phyloP scores from a whole-genome alignment of 2,329 filamentous ascomycete species.

The Cladosporium velox region DNA sequence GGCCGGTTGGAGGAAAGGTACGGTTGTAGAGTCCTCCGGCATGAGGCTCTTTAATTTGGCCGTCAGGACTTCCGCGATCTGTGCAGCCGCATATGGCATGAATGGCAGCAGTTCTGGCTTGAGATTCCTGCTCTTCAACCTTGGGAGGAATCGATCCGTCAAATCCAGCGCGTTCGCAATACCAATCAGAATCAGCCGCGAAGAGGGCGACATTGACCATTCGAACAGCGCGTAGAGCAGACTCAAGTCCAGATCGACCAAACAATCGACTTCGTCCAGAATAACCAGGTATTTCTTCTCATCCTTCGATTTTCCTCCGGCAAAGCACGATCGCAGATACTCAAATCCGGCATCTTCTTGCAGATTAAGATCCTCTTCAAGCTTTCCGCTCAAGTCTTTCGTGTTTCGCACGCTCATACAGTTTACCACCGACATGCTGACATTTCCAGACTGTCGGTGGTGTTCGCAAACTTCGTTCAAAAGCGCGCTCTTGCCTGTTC shows the following conservation, averaged over 20 bases:
- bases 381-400: slow-evolving; percentile 77
- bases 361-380: slow-evolving; percentile 69
- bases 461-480: slow-evolving; percentile 70
- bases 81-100: slow-evolving; percentile 82
- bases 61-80: slow-evolving; percentile 86
- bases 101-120: slow-evolving; percentile 90
- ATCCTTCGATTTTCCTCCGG: slow-evolving; percentile 57
- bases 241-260: slow-evolving; percentile 84
- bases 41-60: slow-evolving; percentile 73
- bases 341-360: slow-evolving; percentile 65
- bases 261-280: slow-evolving; percentile 92
- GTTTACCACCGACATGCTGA: slow-evolving; percentile 81
- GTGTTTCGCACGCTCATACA: slow-evolving; percentile 95
- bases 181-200: slow-evolving; percentile 79
- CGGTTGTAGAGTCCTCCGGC: slow-evolving; percentile 55
- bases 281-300: slow-evolving; percentile 73
- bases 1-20: slow-evolving; percentile 90
- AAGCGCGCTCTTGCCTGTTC: slow-evolving; percentile 95
- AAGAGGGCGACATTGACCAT: slow-evolving; percentile 83
- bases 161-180: slow-evolving; percentile 96
- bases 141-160: slow-evolving; percentile 90
- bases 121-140: slow-evolving; percentile 87
- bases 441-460: slow-evolving; percentile 51
- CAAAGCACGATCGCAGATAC: slow-evolving; percentile 70
- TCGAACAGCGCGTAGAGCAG: slow-evolving; percentile 94